Base-by-base conservation (phyloP, 2,329 filamentous ascomycete genomes). In the Sporothrix variecibatus region DNA sequence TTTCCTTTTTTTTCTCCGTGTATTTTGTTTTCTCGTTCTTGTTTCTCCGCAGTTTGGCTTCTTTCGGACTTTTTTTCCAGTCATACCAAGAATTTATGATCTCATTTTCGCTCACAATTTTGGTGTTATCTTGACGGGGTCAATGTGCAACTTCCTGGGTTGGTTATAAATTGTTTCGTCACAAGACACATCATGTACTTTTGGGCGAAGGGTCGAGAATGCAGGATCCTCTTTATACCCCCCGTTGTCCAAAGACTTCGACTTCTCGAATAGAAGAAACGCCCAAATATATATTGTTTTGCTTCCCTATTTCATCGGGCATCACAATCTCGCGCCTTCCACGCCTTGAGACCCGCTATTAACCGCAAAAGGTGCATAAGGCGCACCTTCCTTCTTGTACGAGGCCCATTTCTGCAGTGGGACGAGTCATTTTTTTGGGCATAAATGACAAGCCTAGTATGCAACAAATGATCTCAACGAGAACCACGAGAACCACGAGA, bases 401-500 rank as follows among this genome's bases (percentile, higher is more conserved):
- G 43, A 40, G 12, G 62, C 34, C 60, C 20, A 40, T 23, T 40
- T 64, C n/a, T 40, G 7, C 31, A n/a, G 34, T 11, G 31, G n/a
- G n/a, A 65, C 62, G 20, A 43, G 62, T 65, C 34, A 43, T 38
- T 20, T 28, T 46, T 67, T 67, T 67, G 62, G 62, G 62, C 62
- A 67, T 67, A 46, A 67, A 67, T 28, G 38, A 20, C 62, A 65
- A 40, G 62, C n/a, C 62, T 38, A 26, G 38, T n/a, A 65, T 26
- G 38, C 62, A 15, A 17, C 62, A 26, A 46, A 23, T 17, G 8
- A 34, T 34, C 40, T 43, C 40, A 7, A 15, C 15, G 15, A 5
- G 20, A 12, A 34, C 20, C 15, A 43, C n/a, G n/a, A 74, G 74
- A 74, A 75, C 72, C 70, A 20, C 23, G 51, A 8, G 40, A 43